Evolutionary conservation across 2,329 filamentous ascomycete genomes (phyloP).

Genomic region (Talaromyces atroroseus): DNA sequence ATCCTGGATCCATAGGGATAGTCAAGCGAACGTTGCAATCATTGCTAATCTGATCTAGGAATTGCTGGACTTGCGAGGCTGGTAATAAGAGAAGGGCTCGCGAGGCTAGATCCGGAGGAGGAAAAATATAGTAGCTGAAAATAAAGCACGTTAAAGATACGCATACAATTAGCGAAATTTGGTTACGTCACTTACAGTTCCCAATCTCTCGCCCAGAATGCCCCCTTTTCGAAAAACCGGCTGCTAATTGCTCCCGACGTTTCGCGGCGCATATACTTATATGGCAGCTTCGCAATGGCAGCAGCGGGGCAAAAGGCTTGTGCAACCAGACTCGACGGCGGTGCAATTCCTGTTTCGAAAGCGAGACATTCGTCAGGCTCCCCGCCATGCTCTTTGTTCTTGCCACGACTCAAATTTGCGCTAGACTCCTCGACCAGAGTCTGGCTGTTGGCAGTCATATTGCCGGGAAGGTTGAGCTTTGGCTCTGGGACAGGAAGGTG

Average conservation of each 20-base stretch:
- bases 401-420: not conserved
- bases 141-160: not conserved
- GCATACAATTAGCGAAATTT: not conserved
- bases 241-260: slow-evolving; percentile 29
- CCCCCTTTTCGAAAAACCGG: slow-evolving; percentile 36
- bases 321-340: slow-evolving; percentile 7
- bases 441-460: not conserved
- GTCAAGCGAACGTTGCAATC: slow-evolving; percentile 46
- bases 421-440: not conserved
- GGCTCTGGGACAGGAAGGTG: not conserved
- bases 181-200: slow-evolving; percentile 60
- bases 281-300: slow-evolving; percentile 38
- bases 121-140: slow-evolving; percentile 62
- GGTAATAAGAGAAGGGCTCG: slow-evolving; percentile 63
- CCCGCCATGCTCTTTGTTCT: not conserved
- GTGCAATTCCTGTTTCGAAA: slow-evolving; percentile 7
- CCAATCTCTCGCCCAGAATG: slow-evolving; percentile 58
- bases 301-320: slow-evolving; percentile 36
- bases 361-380: not conserved
- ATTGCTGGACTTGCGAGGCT: slow-evolving; percentile 57
- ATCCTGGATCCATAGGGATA: slow-evolving; percentile 52
- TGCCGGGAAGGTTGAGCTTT: not conserved
- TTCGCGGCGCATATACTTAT: slow-evolving; percentile 35
- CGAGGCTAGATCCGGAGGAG: slow-evolving; percentile 41
- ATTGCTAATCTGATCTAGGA: slow-evolving; percentile 61